A percentile compares a stretch with the other conserved stretches of the same genome.
phyloP scores from a whole-genome alignment of 2,329 filamentous ascomycete genomes.

The Aspergillus proliferans region DNA sequence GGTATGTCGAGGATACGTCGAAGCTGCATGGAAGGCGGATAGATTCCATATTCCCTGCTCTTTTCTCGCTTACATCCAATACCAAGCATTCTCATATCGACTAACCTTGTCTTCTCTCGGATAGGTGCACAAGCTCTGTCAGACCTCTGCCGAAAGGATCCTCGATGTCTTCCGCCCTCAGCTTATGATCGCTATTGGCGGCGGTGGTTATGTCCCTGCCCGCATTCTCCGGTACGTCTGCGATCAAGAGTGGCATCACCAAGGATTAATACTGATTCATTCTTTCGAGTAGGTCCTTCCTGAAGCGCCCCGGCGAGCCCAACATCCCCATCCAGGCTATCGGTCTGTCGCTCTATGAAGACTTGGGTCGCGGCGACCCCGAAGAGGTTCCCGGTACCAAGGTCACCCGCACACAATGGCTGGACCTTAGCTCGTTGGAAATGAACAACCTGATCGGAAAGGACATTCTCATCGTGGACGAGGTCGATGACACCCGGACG shows the following conservation, averaged over 20 bases:
- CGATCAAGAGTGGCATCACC: background rate
- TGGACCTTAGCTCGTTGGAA: slow-evolving; percentile 78
- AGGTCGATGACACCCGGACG: slow-evolving; percentile 92
- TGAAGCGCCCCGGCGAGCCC: slow-evolving; percentile 76
- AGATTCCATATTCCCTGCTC: background rate
- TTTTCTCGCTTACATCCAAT: background rate
- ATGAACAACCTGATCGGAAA: slow-evolving; percentile 88
- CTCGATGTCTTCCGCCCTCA: slow-evolving; percentile 82
- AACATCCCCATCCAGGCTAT: slow-evolving; percentile 99
- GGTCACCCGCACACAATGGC: slow-evolving; percentile 97
- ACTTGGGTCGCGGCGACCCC: slow-evolving; percentile 57
- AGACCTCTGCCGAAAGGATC: slow-evolving; percentile 73
- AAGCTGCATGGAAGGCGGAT: background rate
- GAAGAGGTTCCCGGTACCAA: slow-evolving; percentile 82
- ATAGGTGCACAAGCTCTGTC: slow-evolving; percentile 95
- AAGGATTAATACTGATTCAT: slow-evolving; percentile 3
- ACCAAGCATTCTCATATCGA: slow-evolving; percentile 2
- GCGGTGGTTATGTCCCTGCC: slow-evolving; percentile 93
- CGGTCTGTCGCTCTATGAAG: slow-evolving; percentile 93
- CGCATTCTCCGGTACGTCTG: slow-evolving; percentile 71
- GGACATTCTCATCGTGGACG: slow-evolving; percentile 85
- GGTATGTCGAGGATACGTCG: slow-evolving; percentile 46
- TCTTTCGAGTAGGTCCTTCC: slow-evolving; percentile 61
- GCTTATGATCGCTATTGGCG: slow-evolving; percentile 97
- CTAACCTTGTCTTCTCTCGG: slow-evolving; percentile 7